These are phyloP conservation scores for Xylaria sp. DNA, from an alignment of 2,329 filamentous ascomycete genomes.

Conservation along the genomic window DNA sequence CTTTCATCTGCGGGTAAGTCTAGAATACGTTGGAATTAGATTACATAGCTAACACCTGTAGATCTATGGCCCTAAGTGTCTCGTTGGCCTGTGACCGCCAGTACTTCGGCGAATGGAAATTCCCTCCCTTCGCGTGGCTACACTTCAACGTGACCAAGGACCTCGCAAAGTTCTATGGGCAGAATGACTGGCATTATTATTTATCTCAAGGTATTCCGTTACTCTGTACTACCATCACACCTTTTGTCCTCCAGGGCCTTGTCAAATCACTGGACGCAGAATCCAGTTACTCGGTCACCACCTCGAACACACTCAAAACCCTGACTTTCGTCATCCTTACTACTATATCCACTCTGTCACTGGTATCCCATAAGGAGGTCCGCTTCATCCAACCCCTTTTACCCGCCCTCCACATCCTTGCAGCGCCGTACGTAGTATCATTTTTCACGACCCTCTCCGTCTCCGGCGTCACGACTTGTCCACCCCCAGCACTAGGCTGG, in stretches of 20 bases:
- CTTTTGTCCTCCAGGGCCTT: slow-evolving; percentile 76
- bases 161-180: slow-evolving; percentile 91
- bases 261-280: slow-evolving; percentile 59
- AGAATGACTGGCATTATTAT: slow-evolving; percentile 93
- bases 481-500: slow-evolving; percentile 48
- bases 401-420: slow-evolving; percentile 83
- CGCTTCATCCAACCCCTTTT: slow-evolving; percentile 95
- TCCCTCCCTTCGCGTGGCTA: slow-evolving; percentile 87
- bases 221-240: slow-evolving; percentile 83
- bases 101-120: slow-evolving; percentile 87
- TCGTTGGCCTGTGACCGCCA: slow-evolving; percentile 76
- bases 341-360: slow-evolving; percentile 72
- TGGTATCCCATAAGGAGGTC: slow-evolving; percentile 95
- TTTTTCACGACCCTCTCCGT: slow-evolving; percentile 67
- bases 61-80: slow-evolving; percentile 66
- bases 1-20: slow-evolving; percentile 66
- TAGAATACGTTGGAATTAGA: slow-evolving; percentile 2
- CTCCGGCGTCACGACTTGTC: slow-evolving; percentile 44
- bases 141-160: slow-evolving; percentile 91
- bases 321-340: slow-evolving; percentile 68
- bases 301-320: slow-evolving; percentile 60
- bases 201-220: slow-evolving; percentile 88
- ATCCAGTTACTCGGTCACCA: slow-evolving; percentile 49
- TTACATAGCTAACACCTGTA: slow-evolving; percentile 34
- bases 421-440: slow-evolving; percentile 71